Conservation (phyloP, 2,329 filamentous ascomycete genomes). For the Colletotrichum sp. region DNA sequence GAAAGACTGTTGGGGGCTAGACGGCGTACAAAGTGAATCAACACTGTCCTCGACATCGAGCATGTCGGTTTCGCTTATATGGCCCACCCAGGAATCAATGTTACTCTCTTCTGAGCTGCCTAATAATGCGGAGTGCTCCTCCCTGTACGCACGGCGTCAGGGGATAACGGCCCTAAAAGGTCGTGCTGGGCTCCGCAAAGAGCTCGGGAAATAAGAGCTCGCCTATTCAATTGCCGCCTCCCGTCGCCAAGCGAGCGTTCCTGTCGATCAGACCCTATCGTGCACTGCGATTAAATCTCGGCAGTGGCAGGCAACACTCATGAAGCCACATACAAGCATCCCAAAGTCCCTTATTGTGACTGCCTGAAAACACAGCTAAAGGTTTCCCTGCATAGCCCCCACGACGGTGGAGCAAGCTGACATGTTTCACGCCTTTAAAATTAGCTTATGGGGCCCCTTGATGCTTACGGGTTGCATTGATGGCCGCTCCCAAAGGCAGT, state of each 20-base stretch:
- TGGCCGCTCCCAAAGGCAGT: not conserved
- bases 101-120: not conserved
- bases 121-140: not conserved
- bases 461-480: not conserved
- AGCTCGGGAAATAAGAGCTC: not conserved
- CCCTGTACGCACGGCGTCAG: not conserved
- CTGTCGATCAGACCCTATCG: not conserved
- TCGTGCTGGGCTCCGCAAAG: not conserved
- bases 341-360: not conserved
- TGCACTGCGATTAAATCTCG: not conserved
- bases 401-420: not conserved
- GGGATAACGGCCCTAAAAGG: not conserved
- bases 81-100: not conserved
- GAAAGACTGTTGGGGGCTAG: not conserved
- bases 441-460: not conserved
- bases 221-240: not conserved
- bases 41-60: not conserved
- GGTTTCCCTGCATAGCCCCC: not conserved
- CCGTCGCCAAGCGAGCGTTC: not conserved
- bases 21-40: not conserved
- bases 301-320: not conserved
- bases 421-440: not conserved
- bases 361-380: not conserved
- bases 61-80: not conserved
- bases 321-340: rapidly evolving